Evolutionary conservation across 1,284 basidiomycete species (phyloP).

Genomic region (Agaricales sp.): DNA sequence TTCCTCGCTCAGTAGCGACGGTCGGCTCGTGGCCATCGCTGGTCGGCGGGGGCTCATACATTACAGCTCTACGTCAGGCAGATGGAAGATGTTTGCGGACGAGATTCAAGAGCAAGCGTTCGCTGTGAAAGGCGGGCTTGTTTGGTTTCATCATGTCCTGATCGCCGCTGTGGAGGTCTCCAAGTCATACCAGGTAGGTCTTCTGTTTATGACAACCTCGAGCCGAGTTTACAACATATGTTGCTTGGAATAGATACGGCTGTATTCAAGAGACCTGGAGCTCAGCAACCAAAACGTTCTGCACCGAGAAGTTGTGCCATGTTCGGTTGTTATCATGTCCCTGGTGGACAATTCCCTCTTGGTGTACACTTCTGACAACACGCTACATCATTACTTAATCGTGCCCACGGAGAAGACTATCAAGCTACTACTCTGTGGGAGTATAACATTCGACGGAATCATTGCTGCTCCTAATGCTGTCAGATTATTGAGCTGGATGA

Average conservation of each 20-base stretch:
- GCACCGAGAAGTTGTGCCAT: conserved; percentile 71
- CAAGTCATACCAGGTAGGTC: conserved; percentile 62
- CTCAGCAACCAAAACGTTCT: conserved; percentile 82
- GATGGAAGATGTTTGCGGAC: conserved; percentile 89
- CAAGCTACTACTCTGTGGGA: conserved; percentile 85
- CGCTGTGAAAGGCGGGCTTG: conserved; percentile 79
- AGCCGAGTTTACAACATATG: too few species aligned
- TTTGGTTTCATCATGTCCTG: conserved; percentile 97
- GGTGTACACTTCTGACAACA: conserved; percentile 96
- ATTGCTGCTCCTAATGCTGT: conserved; percentile 82
- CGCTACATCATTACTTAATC: conserved; percentile 87
- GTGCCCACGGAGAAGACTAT: conserved; percentile 79
- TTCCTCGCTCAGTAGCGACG: conserved; percentile 87
- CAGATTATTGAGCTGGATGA: conserved; percentile 93
- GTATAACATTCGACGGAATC: conserved; percentile 90
- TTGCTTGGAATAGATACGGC: conserved; percentile 61
- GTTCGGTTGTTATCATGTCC: conserved; percentile 77
- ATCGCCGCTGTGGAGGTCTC: conserved; percentile 85
- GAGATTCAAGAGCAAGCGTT: conserved; percentile 88
- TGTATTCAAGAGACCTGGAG: conserved; percentile 94
- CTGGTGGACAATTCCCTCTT: conserved; percentile 95
- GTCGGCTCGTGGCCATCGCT: conserved; percentile 87
- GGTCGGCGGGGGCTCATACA: conserved; percentile 88
- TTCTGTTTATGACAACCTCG: too few species aligned
- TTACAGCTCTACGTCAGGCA: conserved; percentile 87